phyloP scores from a whole-genome alignment of 768 basidiomycete genomes.

The Rickenella mellea region DNA sequence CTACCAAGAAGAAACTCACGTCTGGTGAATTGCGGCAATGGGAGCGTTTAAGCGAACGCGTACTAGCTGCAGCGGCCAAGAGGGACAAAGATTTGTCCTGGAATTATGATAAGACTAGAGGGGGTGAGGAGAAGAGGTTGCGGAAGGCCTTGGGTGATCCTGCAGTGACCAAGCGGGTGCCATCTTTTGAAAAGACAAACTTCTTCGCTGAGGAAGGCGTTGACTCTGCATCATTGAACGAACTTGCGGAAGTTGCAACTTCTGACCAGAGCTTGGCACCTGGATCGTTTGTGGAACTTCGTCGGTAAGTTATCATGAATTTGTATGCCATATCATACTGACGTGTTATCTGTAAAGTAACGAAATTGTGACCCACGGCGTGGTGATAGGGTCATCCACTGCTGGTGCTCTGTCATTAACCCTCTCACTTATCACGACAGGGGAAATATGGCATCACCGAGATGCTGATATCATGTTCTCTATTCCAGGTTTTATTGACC shows the following conservation, averaged over 20 bases:
- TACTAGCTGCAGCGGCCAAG: too few species aligned
- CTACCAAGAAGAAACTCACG: too few species aligned
- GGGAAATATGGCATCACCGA: conserved; percentile 42
- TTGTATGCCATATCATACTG: neutral
- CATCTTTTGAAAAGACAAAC: too few species aligned
- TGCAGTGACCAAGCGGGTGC: too few species aligned
- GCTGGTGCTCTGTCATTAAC: neutral
- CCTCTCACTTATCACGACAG: conserved; percentile 25
- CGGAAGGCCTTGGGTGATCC: neutral
- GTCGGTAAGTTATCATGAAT: neutral
- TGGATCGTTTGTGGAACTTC: neutral
- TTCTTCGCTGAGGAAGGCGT: neutral
- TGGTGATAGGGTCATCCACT: neutral
- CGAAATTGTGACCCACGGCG: neutral
- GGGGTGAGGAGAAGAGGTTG: neutral
- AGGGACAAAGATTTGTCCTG: too few species aligned
- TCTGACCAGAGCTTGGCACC: neutral
- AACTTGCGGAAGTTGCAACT: neutral
- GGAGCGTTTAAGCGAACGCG: too few species aligned
- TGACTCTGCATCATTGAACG: neutral
- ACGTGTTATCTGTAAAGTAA: neutral
- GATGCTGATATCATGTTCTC: conserved; percentile 49
- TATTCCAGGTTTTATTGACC: conserved; percentile 45
- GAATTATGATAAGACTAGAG: too few species aligned
- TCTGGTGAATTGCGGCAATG: too few species aligned